A percentile compares a stretch with the other conserved stretches of the same genome.
phyloP scores from a whole-genome alignment of 1,139 yeast species.

The Geotrichum europaeum region DNA sequence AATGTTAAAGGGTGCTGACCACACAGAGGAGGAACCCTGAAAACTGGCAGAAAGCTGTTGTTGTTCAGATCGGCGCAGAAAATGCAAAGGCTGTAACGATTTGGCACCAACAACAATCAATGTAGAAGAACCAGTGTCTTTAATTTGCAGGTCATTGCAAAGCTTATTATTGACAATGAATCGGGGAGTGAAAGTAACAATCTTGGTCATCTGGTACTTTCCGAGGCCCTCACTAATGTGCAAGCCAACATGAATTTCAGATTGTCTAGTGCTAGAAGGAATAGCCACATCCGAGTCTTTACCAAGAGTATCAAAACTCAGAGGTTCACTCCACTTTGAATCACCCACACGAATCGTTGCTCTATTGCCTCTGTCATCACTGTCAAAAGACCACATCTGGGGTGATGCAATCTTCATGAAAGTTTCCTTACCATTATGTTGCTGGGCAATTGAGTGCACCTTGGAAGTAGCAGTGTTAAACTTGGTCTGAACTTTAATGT shows the following conservation, averaged over 20 bases:
- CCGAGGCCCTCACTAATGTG: slow-evolving; percentile 84
- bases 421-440: slow-evolving; percentile 17
- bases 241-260: slow-evolving; percentile 62
- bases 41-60: slow-evolving; percentile 59
- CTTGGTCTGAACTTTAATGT: slow-evolving; percentile 54
- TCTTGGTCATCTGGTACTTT: slow-evolving; percentile 66
- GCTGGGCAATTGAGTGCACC: slow-evolving; percentile 31
- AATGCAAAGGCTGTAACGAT: slow-evolving; percentile 58
- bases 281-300: slow-evolving; percentile 64
- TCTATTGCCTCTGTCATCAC: slow-evolving; percentile 56
- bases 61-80: slow-evolving; percentile 42
- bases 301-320: slow-evolving; percentile 88
- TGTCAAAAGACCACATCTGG: slow-evolving; percentile 78
- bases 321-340: slow-evolving; percentile 67
- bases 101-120: slow-evolving; percentile 41
- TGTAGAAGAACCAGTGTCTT: slow-evolving; percentile 50
- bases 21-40: slow-evolving; percentile 45
- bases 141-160: slow-evolving; percentile 49
- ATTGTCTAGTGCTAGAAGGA: slow-evolving; percentile 50
- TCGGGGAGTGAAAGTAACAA: slow-evolving; percentile 77
- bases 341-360: slow-evolving; percentile 66
- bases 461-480: slow-evolving; percentile 41
- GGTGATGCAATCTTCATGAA: slow-evolving; percentile 45
- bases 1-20: slow-evolving; percentile 87
- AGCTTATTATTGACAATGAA: slow-evolving; percentile 65